A percentile compares a stretch with the other conserved stretches of the same genome.
These are phyloP conservation scores for Angophora floribunda DNA, from an alignment of 345 rosid genomes.

Conservation along the genomic window DNA sequence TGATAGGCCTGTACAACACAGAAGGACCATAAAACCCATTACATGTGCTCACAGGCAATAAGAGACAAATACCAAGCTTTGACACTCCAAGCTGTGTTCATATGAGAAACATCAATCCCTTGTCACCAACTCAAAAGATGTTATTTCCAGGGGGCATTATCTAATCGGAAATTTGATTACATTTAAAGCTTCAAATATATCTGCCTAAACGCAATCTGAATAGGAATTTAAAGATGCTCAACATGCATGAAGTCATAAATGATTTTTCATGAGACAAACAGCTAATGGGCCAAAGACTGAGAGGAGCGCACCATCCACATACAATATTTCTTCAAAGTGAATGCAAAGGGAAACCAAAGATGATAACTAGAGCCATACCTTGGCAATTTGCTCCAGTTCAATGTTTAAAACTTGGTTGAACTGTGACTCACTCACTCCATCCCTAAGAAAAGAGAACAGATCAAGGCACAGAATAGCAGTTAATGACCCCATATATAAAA, in stretches of 20 bases:
- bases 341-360: background rate
- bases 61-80: background rate
- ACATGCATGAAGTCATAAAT: background rate
- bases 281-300: background rate
- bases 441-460: slow-evolving; percentile 33
- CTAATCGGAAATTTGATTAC: background rate
- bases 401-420: slow-evolving; percentile 80
- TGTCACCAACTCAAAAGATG: background rate
- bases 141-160: background rate
- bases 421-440: slow-evolving; percentile 91
- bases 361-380: slow-evolving; percentile 25
- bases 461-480: background rate
- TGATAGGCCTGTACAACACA: slow-evolving; percentile 57
- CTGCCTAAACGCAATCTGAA: background rate
- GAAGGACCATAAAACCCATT: background rate
- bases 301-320: background rate
- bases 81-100: background rate
- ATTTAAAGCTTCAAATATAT: background rate
- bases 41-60: background rate
- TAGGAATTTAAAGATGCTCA: background rate
- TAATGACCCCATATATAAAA: background rate
- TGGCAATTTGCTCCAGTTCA: slow-evolving; percentile 72
- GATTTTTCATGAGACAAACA: background rate
- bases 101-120: background rate
- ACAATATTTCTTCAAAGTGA: background rate